phyloP scores from a whole-genome alignment of 139 green algal genomes.

The Micractinium conductrix region DNA sequence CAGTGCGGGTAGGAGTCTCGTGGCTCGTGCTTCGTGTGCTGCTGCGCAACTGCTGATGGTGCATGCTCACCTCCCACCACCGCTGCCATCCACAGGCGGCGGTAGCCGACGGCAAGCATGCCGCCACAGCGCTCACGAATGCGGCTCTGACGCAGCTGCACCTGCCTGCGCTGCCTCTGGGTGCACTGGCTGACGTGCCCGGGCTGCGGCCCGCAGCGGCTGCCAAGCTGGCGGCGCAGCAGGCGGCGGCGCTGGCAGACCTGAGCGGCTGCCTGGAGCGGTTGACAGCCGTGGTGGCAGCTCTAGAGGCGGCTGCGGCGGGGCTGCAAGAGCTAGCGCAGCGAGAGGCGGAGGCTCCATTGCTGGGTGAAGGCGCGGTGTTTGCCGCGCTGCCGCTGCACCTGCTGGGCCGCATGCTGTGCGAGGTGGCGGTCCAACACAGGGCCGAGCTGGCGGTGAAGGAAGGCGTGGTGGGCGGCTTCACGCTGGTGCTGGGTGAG shows the following conservation, averaged over 20 bases:
- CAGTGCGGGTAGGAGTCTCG: too few species aligned
- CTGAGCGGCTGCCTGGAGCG: constrained; percentile 10
- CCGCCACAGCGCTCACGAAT: constrained; percentile 36
- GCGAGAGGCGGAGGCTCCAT: not conserved
- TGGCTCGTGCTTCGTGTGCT: not conserved
- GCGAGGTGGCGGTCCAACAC: constrained; percentile 26
- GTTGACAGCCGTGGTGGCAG: not conserved
- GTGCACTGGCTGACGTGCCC: not conserved
- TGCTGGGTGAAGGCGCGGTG: constrained; percentile 34
- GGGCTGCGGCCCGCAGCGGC: constrained; percentile 2
- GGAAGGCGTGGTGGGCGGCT: constrained; percentile 30
- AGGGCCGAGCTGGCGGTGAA: constrained; percentile 37
- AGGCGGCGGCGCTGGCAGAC: not conserved
- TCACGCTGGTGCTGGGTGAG: constrained; percentile 14
- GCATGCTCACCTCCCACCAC: too few species aligned
- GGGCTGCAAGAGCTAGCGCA: constrained; percentile 9
- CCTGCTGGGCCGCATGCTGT: constrained; percentile 12
- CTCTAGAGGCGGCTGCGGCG: not conserved
- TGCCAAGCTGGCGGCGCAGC: constrained; percentile 2
- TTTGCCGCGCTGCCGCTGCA: constrained; percentile 34
- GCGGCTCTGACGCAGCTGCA: constrained; percentile 15
- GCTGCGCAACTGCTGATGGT: too few species aligned
- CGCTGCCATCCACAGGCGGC: constrained; percentile 3
- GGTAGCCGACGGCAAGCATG: not conserved
- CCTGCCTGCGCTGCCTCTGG: constrained; percentile 30